Conservation (phyloP, 1,139 yeast species). For the Geotrichum restrictum region DNA sequence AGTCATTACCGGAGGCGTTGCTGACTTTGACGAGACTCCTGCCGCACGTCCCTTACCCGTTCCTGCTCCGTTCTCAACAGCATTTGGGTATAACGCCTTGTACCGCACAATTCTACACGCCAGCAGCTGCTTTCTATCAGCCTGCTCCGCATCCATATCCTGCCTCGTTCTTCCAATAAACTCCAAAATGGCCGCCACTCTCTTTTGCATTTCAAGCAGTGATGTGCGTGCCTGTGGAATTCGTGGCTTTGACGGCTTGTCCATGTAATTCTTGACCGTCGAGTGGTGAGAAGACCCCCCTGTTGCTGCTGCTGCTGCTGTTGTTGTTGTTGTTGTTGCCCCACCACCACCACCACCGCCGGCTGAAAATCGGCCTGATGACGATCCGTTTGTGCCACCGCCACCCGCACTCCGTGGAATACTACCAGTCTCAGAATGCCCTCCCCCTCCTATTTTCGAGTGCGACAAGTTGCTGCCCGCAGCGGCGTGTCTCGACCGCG, state of each 20-base stretch:
- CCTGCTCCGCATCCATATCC: conserved; percentile 70
- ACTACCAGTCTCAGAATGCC: not conserved
- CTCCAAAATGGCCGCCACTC: conserved; percentile 87
- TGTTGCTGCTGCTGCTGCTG: too few species aligned
- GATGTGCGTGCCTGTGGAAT: conserved; percentile 72
- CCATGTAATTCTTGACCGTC: conserved; percentile 39
- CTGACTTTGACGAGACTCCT: conserved; percentile 14
- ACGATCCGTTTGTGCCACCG: not conserved
- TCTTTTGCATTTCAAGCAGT: conserved; percentile 74
- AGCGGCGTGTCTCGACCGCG: conserved; percentile 6
- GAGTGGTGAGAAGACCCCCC: conserved; percentile 6
- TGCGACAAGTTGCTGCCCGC: not conserved
- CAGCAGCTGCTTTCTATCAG: conserved; percentile 50
- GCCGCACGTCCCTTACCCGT: too few species aligned
- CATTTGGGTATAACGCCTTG: conserved; percentile 18
- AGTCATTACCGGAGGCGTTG: not conserved
- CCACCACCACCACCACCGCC: not conserved
- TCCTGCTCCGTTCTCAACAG: not conserved
- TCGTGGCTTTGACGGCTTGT: conserved; percentile 76
- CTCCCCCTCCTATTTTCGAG: not conserved
- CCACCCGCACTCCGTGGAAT: conserved; percentile 3
- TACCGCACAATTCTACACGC: conserved; percentile 24
- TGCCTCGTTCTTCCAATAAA: conserved; percentile 80
- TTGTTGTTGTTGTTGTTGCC: conserved; percentile 14
- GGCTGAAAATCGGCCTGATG: not conserved